Conservation (phyloP, 768 basidiomycete species). For the Scleroderma bovista region DNA sequence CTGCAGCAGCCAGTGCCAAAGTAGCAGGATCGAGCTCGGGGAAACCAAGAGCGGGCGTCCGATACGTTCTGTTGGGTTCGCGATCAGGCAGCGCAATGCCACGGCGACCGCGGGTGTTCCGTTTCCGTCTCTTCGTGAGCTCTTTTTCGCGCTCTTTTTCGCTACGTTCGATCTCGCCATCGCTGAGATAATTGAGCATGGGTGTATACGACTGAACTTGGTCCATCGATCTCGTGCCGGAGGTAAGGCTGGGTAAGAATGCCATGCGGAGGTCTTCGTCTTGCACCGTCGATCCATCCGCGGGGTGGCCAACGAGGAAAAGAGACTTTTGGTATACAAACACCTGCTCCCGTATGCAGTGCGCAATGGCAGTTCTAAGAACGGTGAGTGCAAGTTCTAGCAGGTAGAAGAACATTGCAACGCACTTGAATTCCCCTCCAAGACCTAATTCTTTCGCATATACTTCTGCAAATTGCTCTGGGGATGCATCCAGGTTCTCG, state of each 20-base stretch:
- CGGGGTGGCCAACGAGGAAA: conserved; percentile 83
- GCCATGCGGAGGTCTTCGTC: conserved; percentile 91
- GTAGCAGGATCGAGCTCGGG: conserved; percentile 72
- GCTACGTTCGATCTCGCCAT: conserved; percentile 81
- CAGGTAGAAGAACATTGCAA: conserved; percentile 3
- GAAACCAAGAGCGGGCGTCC: conserved; percentile 84
- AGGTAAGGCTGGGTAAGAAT: conserved; percentile 76
- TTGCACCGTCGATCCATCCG: conserved; percentile 69
- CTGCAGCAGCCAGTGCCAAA: conserved; percentile 58
- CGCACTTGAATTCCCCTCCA: conserved; percentile 88
- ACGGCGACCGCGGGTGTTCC: conserved; percentile 74
- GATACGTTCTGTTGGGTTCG: conserved; percentile 86
- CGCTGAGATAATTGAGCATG: conserved; percentile 81
- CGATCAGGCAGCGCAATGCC: conserved; percentile 87
- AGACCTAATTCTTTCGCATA: conserved; percentile 86
- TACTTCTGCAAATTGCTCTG: conserved; percentile 88
- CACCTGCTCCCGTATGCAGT: conserved; percentile 93
- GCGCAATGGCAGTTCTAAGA: conserved; percentile 87
- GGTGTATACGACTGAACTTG: conserved; percentile 82
- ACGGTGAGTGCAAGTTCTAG: conserved; percentile 7
- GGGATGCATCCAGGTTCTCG: conserved; percentile 69
- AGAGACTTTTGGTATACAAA: conserved; percentile 89
- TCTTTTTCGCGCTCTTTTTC: conserved; percentile 96
- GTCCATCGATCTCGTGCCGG: conserved; percentile 68
- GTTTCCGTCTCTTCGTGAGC: conserved; percentile 75